Base-by-base conservation (phyloP, 2,329 filamentous ascomycete species). In the Canariomyces notabilis region DNA sequence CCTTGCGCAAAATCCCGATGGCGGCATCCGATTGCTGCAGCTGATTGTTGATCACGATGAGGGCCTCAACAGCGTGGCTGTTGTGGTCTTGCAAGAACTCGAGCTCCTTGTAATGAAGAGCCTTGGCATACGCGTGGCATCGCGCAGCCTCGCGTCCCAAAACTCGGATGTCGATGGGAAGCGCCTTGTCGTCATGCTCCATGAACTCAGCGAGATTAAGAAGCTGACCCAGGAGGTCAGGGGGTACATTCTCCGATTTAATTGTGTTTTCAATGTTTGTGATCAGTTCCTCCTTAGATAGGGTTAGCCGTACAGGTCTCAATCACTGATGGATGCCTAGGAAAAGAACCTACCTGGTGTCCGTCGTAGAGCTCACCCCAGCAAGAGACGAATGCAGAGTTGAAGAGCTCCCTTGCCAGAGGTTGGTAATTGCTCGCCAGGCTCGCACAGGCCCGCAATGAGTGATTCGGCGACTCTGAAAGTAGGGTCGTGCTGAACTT, bases 11-110 rank as follows among this genome's bases (percentile, higher is more conserved):
- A 50, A 99, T 99, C 66, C 93, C 93, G 57, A 99, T 97, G 34
- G 93, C 94, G 23, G 93, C 94, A 67, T 99, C 93, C 6, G 93
- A 96, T 65, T 99, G 93, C 64, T 98, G 93, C 6, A 99, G 78
- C 64, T 98, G 91, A 63, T 99, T 98, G 69, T 99, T 99, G 72
- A 99, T 98, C 53, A 91, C 93, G 59, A 99, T 99, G 49, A 99
- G 74, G 6, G 94, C 94, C 67, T 99, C 93, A 1, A 98, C 93
- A 2, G 91, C 90, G 48, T 87, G 88, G 15, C 89, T 89, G 64
- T 91, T 97, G 64, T 97, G 93, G 63, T 98, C 94, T 57, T 96
- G 91, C 49, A 97, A 80, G 64, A 98, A 99, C 63, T 99, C 94
- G 0, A 98, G 75, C 66, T 99, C 93, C 64, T 99, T 99, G 71